Evolutionary conservation across 2,329 filamentous ascomycete genomes (phyloP), one percentile per base, ranked within the genome.

Genomic region (Endocalyx cinctus): DNA sequence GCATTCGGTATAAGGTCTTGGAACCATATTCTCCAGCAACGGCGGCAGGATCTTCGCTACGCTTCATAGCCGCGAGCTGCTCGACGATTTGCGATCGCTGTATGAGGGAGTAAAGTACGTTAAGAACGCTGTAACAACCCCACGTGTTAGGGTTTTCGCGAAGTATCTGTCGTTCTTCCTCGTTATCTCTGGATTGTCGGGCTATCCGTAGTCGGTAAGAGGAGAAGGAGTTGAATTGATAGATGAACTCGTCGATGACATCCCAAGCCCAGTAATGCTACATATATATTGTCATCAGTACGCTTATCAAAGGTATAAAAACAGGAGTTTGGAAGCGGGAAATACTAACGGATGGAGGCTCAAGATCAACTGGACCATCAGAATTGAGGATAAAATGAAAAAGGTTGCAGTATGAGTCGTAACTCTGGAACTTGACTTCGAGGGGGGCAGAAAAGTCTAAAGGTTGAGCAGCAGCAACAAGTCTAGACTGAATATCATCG

Each of bases 201-300:
- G 92, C 92, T 50, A 95, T 81, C 48, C 88, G 83, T 64, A 94
- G 88, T 58, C 92, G 82, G 77, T 96, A 96, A 44, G 88, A 87
- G 63, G 88, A 97, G 75, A 98, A 98, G 39, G 89, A 94, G 75
- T 98, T 96, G 76, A 98, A 98, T 66, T 98, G 92, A 74, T 98
- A 98, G 69, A 98, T 97, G 72, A 98, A 98, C 67, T 98, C 92
- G 65, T 98, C 92, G 67, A 98, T 96, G 50, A 97, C 90, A 64
- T 98, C 92, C 92, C 92, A 98, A 26, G 92, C 92, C 92, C 92
- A 98, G 72, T 90, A 96, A 70, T 95, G 94, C 87, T 97, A 61
- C 27, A 87, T 95, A 59, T 28, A 17, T 4, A 25, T 20, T 22
- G 34, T 25, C 31, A 52, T 57, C 26, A 50, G 33, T 15, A 51